These are phyloP conservation scores for Termitomyces sp. DNA, from an alignment of 768 basidiomycete genomes.

Conservation along the genomic window DNA sequence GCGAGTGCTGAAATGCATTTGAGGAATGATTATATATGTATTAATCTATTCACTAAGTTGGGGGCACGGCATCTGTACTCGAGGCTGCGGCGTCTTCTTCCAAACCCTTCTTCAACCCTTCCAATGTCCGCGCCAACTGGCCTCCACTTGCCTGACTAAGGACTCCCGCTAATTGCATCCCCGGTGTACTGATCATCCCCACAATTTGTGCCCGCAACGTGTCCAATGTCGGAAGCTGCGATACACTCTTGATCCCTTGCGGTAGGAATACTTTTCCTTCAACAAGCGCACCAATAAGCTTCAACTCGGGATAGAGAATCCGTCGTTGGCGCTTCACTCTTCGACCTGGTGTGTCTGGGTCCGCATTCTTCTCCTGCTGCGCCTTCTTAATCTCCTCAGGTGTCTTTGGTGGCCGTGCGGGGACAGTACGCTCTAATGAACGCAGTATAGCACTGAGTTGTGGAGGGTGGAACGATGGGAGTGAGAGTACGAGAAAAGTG, in stretches of 20 bases:
- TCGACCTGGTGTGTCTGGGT: conserved; percentile 65
- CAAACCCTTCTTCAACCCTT: conserved; percentile 57
- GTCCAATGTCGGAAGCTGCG: conserved; percentile 73
- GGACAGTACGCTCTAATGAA: conserved; percentile 61
- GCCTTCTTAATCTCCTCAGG: conserved; percentile 44
- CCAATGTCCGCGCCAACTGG: conserved; percentile 62
- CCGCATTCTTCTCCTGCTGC: conserved; percentile 51
- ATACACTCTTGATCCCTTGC: conserved; percentile 53
- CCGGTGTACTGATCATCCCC: conserved; percentile 74
- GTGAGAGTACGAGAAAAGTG: conserved; percentile 57
- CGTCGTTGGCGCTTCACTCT: conserved; percentile 56
- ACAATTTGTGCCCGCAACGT: conserved; percentile 79
- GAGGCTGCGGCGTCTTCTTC: conserved; percentile 19
- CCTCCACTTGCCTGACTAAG: conserved; percentile 67
- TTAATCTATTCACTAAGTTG: conserved; percentile 8
- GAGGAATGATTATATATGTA: neutral
- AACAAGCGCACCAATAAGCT: conserved; percentile 72
- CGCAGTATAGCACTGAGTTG: conserved; percentile 63
- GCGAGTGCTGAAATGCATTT: neutral
- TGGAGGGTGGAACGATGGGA: conserved; percentile 68
- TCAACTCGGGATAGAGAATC: conserved; percentile 57
- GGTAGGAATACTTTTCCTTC: conserved; percentile 69
- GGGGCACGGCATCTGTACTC: conserved; percentile 7
- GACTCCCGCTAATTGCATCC: conserved; percentile 65
- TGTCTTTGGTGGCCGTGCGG: conserved; percentile 49